Conservation (phyloP, 2,329 filamentous ascomycete species). For the Xylaria sp. region DNA sequence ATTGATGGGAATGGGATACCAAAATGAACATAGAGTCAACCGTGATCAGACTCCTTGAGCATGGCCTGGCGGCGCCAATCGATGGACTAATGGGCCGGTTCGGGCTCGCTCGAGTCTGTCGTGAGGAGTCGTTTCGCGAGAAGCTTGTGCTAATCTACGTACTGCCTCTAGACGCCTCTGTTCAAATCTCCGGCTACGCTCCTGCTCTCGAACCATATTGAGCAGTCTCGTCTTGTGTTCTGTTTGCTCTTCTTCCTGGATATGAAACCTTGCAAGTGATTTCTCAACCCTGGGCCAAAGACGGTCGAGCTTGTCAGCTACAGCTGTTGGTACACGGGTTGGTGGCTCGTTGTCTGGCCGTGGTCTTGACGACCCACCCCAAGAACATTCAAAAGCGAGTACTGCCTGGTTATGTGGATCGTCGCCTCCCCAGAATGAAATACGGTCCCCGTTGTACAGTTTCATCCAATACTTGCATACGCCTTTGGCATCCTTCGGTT, state of each 20-base stretch:
- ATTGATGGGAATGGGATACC: not conserved
- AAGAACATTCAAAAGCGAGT: slow-evolving; percentile 65
- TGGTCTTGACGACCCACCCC: slow-evolving; percentile 63
- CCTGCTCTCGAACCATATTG: slow-evolving; percentile 60
- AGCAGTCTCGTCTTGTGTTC: slow-evolving; percentile 58
- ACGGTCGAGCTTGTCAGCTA: slow-evolving; percentile 61
- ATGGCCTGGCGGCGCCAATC: slow-evolving; percentile 10
- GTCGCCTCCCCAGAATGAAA: slow-evolving; percentile 74
- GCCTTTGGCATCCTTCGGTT: slow-evolving; percentile 63
- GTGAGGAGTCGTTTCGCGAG: slow-evolving; percentile 37
- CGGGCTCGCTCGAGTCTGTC: slow-evolving; percentile 29
- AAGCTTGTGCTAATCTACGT: slow-evolving; percentile 50
- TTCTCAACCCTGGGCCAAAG: slow-evolving; percentile 60
- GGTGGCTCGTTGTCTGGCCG: slow-evolving; percentile 53
- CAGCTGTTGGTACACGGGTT: slow-evolving; percentile 52
- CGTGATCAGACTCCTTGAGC: slow-evolving; percentile 5
- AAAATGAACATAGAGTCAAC: not conserved
- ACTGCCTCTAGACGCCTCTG: slow-evolving; percentile 59
- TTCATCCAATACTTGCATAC: slow-evolving; percentile 73
- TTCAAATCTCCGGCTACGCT: slow-evolving; percentile 64
- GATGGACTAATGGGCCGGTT: slow-evolving; percentile 24
- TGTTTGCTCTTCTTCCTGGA: slow-evolving; percentile 56
- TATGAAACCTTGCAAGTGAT: slow-evolving; percentile 56
- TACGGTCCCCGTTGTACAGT: slow-evolving; percentile 79
- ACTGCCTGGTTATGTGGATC: slow-evolving; percentile 56